phyloP scores from a whole-genome alignment of 345 rosid species.

The Citrus medica region DNA sequence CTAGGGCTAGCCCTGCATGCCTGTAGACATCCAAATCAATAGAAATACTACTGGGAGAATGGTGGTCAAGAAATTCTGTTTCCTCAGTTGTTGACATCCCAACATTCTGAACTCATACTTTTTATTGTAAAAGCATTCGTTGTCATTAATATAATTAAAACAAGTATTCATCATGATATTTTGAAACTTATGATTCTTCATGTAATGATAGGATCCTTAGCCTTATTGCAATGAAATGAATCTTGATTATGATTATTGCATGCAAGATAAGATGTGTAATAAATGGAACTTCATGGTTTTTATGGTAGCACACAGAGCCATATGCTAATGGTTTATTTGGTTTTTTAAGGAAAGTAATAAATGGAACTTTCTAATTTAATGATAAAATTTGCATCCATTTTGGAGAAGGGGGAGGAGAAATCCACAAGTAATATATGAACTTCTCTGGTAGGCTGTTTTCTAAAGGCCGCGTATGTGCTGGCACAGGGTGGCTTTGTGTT shows the following conservation, averaged over 20 bases:
- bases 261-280: background rate
- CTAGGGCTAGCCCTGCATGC: background rate
- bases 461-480: background rate
- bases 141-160: background rate
- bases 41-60: background rate
- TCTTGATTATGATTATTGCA: background rate
- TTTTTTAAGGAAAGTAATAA: background rate
- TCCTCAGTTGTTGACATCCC: background rate
- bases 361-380: background rate
- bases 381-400: background rate
- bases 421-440: background rate
- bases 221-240: background rate
- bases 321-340: background rate
- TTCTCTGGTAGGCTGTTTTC: background rate
- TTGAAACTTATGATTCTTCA: background rate
- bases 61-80: background rate
- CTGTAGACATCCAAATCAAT: background rate
- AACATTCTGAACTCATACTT: background rate
- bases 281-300: background rate
- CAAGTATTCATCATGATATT: background rate
- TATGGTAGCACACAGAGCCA: background rate
- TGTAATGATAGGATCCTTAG: background rate
- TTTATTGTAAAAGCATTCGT: background rate
- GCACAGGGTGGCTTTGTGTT: background rate
- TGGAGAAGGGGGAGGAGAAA: background rate